These are phyloP conservation scores for Sistotremastrum suecicum DNA, from an alignment of 768 basidiomycete species.

Conservation along the genomic window DNA sequence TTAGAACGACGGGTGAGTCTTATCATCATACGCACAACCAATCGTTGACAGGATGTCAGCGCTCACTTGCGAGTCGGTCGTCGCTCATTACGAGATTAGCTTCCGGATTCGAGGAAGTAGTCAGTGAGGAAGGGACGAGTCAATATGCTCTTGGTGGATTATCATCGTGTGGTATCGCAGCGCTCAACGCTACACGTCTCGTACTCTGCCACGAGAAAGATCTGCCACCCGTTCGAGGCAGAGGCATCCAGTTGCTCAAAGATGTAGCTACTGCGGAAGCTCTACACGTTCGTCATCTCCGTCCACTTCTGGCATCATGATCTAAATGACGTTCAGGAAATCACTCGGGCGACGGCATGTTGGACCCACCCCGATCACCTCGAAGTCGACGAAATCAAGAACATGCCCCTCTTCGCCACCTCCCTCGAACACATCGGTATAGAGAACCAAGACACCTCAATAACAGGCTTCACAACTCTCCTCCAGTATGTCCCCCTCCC, in stretches of 20 bases:
- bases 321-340: conserved; percentile 24
- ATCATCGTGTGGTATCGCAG: conserved; percentile 54
- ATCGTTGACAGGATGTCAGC: too few relatives aligned
- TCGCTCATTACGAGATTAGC: too few relatives aligned
- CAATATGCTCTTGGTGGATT: conserved; percentile 34
- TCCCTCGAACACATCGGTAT: conserved; percentile 22
- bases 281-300: background rate
- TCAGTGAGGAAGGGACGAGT: conserved; percentile 36
- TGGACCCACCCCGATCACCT: conserved; percentile 42
- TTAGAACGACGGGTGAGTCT: too few relatives aligned
- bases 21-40: too few relatives aligned
- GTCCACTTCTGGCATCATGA: background rate
- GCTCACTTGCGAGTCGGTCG: too few relatives aligned
- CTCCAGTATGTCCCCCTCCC: conserved; percentile 13
- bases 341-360: conserved; percentile 36
- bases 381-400: conserved; percentile 40
- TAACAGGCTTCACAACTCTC: conserved; percentile 23
- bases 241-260: conserved; percentile 22
- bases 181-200: conserved; percentile 46
- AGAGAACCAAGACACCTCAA: conserved; percentile 23
- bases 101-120: conserved; percentile 16
- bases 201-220: conserved; percentile 17
- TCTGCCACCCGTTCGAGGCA: conserved; percentile 18
- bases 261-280: conserved; percentile 14
- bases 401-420: conserved; percentile 34